Conservation (phyloP, 352 stramenopile genomes). For the Blastocystis sp. region DNA sequence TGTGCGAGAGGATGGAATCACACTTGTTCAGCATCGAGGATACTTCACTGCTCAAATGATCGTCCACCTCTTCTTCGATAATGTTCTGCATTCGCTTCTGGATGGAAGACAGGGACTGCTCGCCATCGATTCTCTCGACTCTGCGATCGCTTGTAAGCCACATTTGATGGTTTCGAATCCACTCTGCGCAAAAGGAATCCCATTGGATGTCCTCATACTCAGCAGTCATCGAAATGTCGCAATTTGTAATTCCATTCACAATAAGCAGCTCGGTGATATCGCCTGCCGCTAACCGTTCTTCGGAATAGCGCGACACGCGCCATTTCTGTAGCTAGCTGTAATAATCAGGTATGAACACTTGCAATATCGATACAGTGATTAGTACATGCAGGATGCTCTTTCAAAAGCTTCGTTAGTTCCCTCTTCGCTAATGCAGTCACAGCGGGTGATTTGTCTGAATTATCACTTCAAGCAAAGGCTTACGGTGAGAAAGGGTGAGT, state of each 20-base stretch:
- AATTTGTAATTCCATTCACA: not conserved
- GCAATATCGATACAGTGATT: not conserved
- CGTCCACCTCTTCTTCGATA: slow-evolving; percentile 38
- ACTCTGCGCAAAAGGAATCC: not conserved
- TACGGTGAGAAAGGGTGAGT: slow-evolving; percentile 4
- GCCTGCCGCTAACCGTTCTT: slow-evolving; percentile 8
- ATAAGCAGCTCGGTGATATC: not conserved
- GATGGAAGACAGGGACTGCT: not conserved
- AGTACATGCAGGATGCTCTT: not conserved
- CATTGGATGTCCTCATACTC: not conserved
- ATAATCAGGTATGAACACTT: not conserved
- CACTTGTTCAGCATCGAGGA: not conserved
- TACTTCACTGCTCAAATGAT: not conserved
- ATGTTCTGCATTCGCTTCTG: slow-evolving; percentile 10
- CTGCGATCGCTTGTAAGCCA: slow-evolving; percentile 40
- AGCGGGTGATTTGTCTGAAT: not conserved
- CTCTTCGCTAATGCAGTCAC: not conserved
- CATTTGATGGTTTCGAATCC: slow-evolving; percentile 37
- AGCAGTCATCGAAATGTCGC: not conserved
- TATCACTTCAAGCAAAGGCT: not conserved
- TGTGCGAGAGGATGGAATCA: not conserved
- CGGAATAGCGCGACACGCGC: not conserved
- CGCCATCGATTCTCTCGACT: slow-evolving; percentile 2
- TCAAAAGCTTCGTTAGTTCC: not conserved
- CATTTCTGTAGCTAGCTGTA: not conserved